Conservation (phyloP, 345 rosid species). For the Salix purpurea region DNA sequence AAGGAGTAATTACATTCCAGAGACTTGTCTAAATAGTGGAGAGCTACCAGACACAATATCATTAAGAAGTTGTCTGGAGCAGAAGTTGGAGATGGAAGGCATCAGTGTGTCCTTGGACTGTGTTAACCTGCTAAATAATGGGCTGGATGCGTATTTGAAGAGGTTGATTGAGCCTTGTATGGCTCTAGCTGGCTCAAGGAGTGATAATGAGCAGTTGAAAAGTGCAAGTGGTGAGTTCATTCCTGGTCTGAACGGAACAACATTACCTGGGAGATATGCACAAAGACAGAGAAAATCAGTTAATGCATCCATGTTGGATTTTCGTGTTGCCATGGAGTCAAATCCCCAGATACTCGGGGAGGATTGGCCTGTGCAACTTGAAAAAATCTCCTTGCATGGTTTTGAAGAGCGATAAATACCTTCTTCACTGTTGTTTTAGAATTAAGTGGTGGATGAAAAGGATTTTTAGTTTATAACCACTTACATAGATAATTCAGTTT, state of each 20-base stretch:
- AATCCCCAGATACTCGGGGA: constrained; percentile 67
- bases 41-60: constrained; percentile 78
- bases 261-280: constrained; percentile 18
- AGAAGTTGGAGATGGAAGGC: constrained; percentile 64
- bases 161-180: constrained; percentile 70
- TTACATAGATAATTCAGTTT: constrained; percentile 7
- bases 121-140: constrained; percentile 64
- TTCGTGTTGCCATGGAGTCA: constrained; percentile 53
- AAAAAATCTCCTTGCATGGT: constrained; percentile 51
- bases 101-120: constrained; percentile 49
- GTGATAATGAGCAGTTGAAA: constrained; percentile 22
- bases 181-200: constrained; percentile 50
- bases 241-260: constrained; percentile 15
- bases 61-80: constrained; percentile 55
- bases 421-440: constrained; percentile 4
- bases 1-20: constrained; percentile 16
- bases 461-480: not conserved
- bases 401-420: constrained; percentile 34
- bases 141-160: constrained; percentile 62
- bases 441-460: constrained; percentile 12
- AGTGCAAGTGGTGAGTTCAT: constrained; percentile 16
- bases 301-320: constrained; percentile 49
- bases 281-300: constrained; percentile 28
- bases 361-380: constrained; percentile 63
- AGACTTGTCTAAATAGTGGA: constrained; percentile 51